Percentiles rank a stretch among this genome's conserved stretches.
phyloP scores from a whole-genome alignment of 768 basidiomycete genomes.

The Trametes cubensis region DNA sequence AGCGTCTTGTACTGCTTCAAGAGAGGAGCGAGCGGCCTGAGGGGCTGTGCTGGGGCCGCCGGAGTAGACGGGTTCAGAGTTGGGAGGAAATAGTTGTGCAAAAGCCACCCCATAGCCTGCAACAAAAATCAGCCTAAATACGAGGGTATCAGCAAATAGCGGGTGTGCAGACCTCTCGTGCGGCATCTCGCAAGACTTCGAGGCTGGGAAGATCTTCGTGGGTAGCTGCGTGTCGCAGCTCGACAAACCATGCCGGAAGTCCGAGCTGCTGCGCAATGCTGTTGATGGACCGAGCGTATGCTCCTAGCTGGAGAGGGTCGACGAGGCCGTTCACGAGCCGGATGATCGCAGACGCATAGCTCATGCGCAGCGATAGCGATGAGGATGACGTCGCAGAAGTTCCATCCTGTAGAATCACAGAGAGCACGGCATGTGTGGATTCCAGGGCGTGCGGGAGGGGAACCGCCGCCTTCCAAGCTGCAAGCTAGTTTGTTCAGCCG shows the following conservation, averaged over 20 bases:
- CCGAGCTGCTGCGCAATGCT: slow-evolving; percentile 86
- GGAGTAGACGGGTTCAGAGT: slow-evolving; percentile 61
- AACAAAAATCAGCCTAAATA: not conserved
- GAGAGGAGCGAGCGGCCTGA: slow-evolving; percentile 65
- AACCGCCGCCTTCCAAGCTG: slow-evolving; percentile 78
- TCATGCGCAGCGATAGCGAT: slow-evolving; percentile 64
- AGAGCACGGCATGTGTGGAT: slow-evolving; percentile 64
- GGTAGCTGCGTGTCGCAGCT: slow-evolving; percentile 91
- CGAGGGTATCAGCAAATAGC: too few species aligned
- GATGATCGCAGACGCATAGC: slow-evolving; percentile 80
- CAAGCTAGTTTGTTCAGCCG: slow-evolving; percentile 49
- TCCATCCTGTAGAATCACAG: slow-evolving; percentile 59
- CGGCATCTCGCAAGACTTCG: slow-evolving; percentile 74
- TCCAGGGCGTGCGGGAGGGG: slow-evolving; percentile 83
- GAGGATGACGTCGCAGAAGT: slow-evolving; percentile 13
- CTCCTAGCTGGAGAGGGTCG: slow-evolving; percentile 88
- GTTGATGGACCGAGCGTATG: slow-evolving; percentile 88
- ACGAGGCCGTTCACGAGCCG: slow-evolving; percentile 94
- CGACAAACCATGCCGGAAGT: slow-evolving; percentile 87
- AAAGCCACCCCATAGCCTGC: slow-evolving; percentile 82
- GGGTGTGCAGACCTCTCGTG: slow-evolving; percentile 56
- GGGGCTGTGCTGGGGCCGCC: slow-evolving; percentile 25
- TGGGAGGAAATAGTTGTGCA: slow-evolving; percentile 83
- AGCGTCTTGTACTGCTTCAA: slow-evolving; percentile 75
- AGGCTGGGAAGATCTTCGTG: slow-evolving; percentile 93